Conservation (phyloP, 2,329 filamentous ascomycete genomes). For the Leptodontidium sp. region DNA sequence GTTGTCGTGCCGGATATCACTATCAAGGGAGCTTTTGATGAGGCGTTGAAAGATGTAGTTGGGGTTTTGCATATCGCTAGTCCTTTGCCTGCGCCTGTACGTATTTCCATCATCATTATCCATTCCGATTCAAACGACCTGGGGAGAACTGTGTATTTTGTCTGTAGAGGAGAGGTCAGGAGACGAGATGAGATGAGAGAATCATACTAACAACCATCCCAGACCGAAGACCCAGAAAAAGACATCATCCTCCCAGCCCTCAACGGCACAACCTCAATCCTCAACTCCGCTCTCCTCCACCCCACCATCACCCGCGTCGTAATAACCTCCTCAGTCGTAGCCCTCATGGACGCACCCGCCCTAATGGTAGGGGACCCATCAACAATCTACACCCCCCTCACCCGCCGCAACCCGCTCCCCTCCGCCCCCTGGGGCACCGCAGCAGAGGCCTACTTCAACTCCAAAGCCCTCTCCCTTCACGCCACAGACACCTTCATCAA, state of each 20-base stretch:
- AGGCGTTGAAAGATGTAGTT: slow-evolving; percentile 20
- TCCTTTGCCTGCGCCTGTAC: slow-evolving; percentile 20
- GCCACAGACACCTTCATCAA: slow-evolving; percentile 33
- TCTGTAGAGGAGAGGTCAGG: not conserved
- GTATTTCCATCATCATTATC: not conserved
- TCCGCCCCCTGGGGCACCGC: slow-evolving; percentile 29
- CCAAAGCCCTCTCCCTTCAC: slow-evolving; percentile 37
- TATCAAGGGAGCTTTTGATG: slow-evolving; percentile 29
- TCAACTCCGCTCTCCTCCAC: slow-evolving; percentile 34
- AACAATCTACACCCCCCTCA: not conserved
- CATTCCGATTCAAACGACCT: not conserved
- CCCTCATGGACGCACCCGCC: slow-evolving; percentile 34
- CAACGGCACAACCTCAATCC: slow-evolving; percentile 31
- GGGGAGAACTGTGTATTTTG: not conserved
- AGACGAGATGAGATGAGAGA: not conserved
- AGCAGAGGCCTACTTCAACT: slow-evolving; percentile 45
- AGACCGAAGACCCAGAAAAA: slow-evolving; percentile 35
- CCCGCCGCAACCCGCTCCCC: slow-evolving; percentile 17
- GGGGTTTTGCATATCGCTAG: slow-evolving; percentile 31
- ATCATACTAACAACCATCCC: not conserved
- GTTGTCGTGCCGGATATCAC: slow-evolving; percentile 31
- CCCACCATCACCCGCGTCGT: slow-evolving; percentile 37
- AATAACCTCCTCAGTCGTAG: slow-evolving; percentile 42
- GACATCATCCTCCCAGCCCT: slow-evolving; percentile 38
- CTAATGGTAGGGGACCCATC: slow-evolving; percentile 20